Base-by-base conservation (phyloP, 495 filamentous ascomycete species). In the Hypoxylon rickii region DNA sequence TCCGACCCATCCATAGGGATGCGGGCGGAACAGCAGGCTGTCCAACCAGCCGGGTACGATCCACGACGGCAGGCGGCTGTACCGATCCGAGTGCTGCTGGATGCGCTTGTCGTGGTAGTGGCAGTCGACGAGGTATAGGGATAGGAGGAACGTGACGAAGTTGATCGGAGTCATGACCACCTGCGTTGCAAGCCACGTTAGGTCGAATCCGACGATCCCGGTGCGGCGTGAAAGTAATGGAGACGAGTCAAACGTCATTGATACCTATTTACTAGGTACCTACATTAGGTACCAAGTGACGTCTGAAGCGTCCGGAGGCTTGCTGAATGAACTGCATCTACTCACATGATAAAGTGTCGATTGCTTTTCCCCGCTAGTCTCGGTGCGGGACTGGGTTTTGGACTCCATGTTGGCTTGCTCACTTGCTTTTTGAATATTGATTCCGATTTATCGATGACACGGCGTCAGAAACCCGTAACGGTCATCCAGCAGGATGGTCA, bases 81-180 rank as follows among this genome's bases (percentile, higher is more conserved):
- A 47, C n/a, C 32, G 29, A 29, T 72, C 61, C 32, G 74, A 52
- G 56, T 74, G 73, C 45, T 63, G 66, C 44, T 71, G 73, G 26
- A 71, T 60, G 22, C 75, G 72, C 10, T 50, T 64, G 16, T 62
- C 63, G 7, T 69, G 65, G 63, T 80, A 69, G n/a, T 67, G 68
- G 13, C 68, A 56, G 67, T 81, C 78, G 47, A 83, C 65, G 5
- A 81, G 51, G 51, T 68, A 66, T 26, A 83, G 74, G 11, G 79
- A 81, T 45, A 82, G 16, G 56, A 83, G 40, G 70, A 83, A 83
- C 13, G 77, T 70, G 45, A 79, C 45, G 63, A 83, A 73, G 43
- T 75, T 67, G 13, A 81, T 39, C 1, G 79, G 79, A 2, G 78
- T 76, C 58, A 79, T 74, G 43, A 82, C 40, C 5, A 75, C 6